phyloP scores from a whole-genome alignment of 139 green algal genomes.

The Asterochloris sp. region DNA sequence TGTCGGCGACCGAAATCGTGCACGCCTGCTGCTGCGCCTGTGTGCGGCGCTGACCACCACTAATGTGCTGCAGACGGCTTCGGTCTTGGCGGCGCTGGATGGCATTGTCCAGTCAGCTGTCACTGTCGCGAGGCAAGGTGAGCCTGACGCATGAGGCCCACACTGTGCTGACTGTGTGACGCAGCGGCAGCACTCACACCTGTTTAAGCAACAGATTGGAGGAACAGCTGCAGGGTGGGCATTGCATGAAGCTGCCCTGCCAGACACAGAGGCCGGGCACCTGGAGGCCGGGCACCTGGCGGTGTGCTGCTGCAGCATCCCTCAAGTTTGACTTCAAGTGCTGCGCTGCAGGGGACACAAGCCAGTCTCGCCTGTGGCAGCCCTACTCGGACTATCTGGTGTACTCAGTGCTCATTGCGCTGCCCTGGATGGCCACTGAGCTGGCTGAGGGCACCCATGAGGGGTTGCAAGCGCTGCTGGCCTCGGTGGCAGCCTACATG shows the following conservation, averaged over 20 bases:
- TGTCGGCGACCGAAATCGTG: slow-evolving; percentile 25
- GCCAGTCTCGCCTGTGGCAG: slow-evolving; percentile 49
- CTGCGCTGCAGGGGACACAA: not conserved
- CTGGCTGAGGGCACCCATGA: slow-evolving; percentile 42
- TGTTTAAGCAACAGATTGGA: not conserved
- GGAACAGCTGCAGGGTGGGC: not conserved
- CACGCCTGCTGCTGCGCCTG: slow-evolving; percentile 67
- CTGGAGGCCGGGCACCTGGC: not conserved
- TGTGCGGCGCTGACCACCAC: slow-evolving; percentile 47
- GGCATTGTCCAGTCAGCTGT: slow-evolving; percentile 44
- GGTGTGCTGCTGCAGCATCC: not conserved
- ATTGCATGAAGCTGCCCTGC: not conserved
- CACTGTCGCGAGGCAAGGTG: slow-evolving; percentile 10
- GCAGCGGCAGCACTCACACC: not conserved
- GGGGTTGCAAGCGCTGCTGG: slow-evolving; percentile 20
- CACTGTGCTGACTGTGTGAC: not conserved
- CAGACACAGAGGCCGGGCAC: not conserved
- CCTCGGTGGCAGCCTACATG: slow-evolving; percentile 58
- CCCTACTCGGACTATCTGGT: slow-evolving; percentile 74
- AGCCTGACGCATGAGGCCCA: not conserved
- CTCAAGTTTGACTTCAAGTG: not conserved
- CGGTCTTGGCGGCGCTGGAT: slow-evolving; percentile 41
- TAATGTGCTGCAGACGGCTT: slow-evolving; percentile 47
- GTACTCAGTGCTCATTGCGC: slow-evolving; percentile 48
- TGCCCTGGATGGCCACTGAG: slow-evolving; percentile 66